A percentile compares a stretch with the other conserved stretches of the same genome.
Evolutionary conservation across 78 protist species (phyloP).

Genomic region (slime mould (Dictyostelium discoideum)): DNA sequence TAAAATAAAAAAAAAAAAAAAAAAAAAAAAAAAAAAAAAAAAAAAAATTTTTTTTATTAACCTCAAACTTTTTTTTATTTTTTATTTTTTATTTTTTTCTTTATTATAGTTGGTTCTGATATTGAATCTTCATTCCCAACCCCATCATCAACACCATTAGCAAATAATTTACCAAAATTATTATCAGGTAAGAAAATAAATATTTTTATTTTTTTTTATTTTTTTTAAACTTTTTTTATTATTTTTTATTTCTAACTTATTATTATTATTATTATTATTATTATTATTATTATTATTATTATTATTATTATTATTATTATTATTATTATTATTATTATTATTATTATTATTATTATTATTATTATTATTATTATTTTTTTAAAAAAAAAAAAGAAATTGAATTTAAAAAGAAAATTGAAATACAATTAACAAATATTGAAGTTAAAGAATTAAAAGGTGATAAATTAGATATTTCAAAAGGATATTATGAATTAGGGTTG

Average conservation of each 20-base stretch:
- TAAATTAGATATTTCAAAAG: slow-evolving; percentile 53
- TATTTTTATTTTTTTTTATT: not conserved
- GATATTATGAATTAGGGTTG: slow-evolving; percentile 56
- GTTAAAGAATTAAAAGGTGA: slow-evolving; percentile 28
- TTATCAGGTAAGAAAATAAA: not conserved
- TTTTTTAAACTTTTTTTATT: not conserved
- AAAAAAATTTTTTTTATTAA: not conserved
- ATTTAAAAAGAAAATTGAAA: slow-evolving; percentile 59
- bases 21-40: no score
- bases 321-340: no score
- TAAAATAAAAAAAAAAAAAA: no score
- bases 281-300: no score
- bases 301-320: no score
- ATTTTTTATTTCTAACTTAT: not conserved
- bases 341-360: no score
- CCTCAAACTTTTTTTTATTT: not conserved
- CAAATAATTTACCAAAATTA: not conserved
- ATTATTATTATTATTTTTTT: no score
- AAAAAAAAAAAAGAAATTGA: slow-evolving; percentile 12
- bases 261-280: no score
- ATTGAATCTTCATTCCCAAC: not conserved
- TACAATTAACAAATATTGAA: slow-evolving; percentile 25
- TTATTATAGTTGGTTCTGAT: slow-evolving; percentile 1
- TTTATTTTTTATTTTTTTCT: not conserved
- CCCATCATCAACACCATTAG: not conserved